phyloP scores from a whole-genome alignment of 768 basidiomycete species.

The Mycena kentingensis region DNA sequence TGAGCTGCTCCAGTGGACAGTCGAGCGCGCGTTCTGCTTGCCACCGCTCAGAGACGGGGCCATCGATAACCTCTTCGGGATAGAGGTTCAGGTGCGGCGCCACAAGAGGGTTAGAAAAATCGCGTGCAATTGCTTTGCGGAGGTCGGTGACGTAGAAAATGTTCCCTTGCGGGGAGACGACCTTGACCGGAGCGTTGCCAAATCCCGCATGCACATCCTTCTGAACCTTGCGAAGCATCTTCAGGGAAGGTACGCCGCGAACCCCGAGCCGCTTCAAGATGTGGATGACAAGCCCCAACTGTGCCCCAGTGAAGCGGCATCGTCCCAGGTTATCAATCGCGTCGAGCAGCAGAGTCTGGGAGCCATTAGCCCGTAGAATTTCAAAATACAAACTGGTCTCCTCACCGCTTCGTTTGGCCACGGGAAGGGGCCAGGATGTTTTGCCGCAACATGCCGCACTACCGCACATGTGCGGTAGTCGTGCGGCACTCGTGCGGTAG shows the following conservation, averaged over 20 bases:
- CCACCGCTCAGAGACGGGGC: constrained; percentile 34
- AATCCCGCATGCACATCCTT: constrained; percentile 14
- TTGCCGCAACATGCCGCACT: too few species aligned
- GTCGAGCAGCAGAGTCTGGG: constrained; percentile 27
- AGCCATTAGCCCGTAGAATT: too few species aligned
- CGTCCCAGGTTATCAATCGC: constrained; percentile 35
- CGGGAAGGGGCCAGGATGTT: too few species aligned
- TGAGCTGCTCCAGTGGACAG: not conserved
- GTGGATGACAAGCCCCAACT: constrained; percentile 37
- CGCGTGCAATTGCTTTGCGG: constrained; percentile 24
- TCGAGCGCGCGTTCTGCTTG: constrained; percentile 27
- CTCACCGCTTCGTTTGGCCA: too few species aligned
- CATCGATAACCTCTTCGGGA: constrained; percentile 29
- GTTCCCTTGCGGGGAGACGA: constrained; percentile 11
- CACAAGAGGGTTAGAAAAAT: constrained; percentile 34
- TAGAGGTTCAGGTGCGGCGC: constrained; percentile 30
- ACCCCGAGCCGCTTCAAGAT: constrained; percentile 30
- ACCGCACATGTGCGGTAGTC: too few species aligned
- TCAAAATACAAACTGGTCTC: too few species aligned
- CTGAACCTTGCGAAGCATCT: constrained; percentile 27
- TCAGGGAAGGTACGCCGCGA: constrained; percentile 31
- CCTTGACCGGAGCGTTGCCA: constrained; percentile 13
- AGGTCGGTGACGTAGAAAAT: constrained; percentile 7
- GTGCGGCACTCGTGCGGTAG: too few species aligned
- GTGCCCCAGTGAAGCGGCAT: constrained; percentile 29